Conservation (phyloP, 2,329 filamentous ascomycete genomes). For the Fusarium fracticaudum region DNA sequence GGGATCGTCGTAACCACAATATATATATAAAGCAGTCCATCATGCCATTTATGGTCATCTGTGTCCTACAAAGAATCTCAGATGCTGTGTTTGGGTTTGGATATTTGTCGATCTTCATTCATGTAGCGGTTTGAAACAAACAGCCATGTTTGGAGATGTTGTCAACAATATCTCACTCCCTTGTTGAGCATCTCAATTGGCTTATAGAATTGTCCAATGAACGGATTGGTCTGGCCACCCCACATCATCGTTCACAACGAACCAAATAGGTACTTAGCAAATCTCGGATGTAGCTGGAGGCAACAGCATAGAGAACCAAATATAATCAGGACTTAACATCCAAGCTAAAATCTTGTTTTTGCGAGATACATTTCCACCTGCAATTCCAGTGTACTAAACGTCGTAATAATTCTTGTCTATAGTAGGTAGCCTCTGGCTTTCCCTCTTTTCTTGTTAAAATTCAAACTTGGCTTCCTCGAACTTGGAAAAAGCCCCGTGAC, state of each 20-base stretch:
- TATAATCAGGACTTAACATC: neutral
- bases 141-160: neutral
- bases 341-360: neutral
- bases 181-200: neutral
- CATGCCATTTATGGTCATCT: neutral
- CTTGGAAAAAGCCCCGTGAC: conserved; percentile 37
- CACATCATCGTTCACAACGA: no score
- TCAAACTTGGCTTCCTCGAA: conserved; percentile 26
- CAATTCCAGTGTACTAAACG: conserved; percentile 9
- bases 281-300: neutral
- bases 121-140: neutral
- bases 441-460: conserved; percentile 27
- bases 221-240: neutral
- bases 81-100: neutral
- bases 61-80: neutral
- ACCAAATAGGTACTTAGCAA: no score
- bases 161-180: no score
- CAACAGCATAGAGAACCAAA: neutral
- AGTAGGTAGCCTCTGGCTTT: conserved; percentile 13
- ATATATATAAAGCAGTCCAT: no score
- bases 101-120: neutral
- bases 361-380: neutral
- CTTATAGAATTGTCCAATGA: neutral
- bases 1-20: neutral
- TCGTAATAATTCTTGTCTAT: conserved; percentile 31